A percentile compares a stretch with the other conserved stretches of the same genome.
phyloP scores from a whole-genome alignment of 805 yeast species.

The Metschnikowia rubicola region DNA sequence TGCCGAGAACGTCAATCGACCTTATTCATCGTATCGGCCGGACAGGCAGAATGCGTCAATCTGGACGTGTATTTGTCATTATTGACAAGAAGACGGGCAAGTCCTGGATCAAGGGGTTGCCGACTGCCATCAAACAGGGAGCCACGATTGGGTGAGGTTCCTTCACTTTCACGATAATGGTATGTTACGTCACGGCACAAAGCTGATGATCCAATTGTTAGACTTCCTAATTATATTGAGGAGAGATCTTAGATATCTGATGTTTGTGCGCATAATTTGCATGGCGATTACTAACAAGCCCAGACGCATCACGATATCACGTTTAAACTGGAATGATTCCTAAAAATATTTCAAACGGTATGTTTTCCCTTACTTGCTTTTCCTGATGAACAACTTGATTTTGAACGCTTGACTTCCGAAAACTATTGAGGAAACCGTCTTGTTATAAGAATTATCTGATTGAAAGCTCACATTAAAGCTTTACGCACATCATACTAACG shows the following conservation, averaged over 20 bases:
- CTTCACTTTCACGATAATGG: slow-evolving; percentile 1
- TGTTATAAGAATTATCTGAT: slow-evolving; percentile 18
- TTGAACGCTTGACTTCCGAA: slow-evolving; percentile 31
- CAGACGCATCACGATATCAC: not conserved
- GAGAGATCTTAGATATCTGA: slow-evolving; percentile 34
- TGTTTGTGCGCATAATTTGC: slow-evolving; percentile 1
- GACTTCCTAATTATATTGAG: slow-evolving; percentile 38
- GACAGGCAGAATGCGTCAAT: slow-evolving; percentile 87
- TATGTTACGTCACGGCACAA: slow-evolving; percentile 11
- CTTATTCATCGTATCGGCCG: slow-evolving; percentile 89
- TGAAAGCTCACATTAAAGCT: not conserved
- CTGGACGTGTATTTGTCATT: slow-evolving; percentile 83
- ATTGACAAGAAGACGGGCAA: slow-evolving; percentile 65
- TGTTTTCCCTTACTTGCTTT: slow-evolving; percentile 7
- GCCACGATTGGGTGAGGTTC: slow-evolving; percentile 27
- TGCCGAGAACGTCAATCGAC: slow-evolving; percentile 83
- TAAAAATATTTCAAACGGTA: slow-evolving; percentile 8
- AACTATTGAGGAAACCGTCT: slow-evolving; percentile 24
- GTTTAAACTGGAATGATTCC: not conserved
- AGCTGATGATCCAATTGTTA: slow-evolving; percentile 36
- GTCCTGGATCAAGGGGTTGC: slow-evolving; percentile 79
- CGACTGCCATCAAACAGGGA: slow-evolving; percentile 59
- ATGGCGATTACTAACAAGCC: slow-evolving; percentile 6
- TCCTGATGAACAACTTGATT: slow-evolving; percentile 24
- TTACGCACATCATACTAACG: slow-evolving; percentile 10